A percentile compares a stretch with the other conserved stretches of the same genome.
Evolutionary conservation across 2,329 filamentous ascomycete species (phyloP).

Genomic region (Colletotrichum filicis): DNA sequence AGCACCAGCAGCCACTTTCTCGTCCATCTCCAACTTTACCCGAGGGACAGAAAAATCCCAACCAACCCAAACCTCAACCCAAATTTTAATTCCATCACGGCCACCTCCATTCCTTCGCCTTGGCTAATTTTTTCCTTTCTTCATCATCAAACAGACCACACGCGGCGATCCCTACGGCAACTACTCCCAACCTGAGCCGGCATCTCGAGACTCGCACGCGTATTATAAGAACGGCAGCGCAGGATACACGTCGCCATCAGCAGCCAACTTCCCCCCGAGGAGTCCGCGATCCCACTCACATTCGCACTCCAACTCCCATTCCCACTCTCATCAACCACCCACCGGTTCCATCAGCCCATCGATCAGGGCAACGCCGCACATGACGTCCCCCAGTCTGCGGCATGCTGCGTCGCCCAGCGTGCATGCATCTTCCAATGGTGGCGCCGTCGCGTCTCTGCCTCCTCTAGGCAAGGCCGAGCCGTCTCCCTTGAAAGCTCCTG

Average conservation of each 20-base stretch:
- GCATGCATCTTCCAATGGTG: constrained; percentile 54
- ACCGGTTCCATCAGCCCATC: constrained; percentile 57
- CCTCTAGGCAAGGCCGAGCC: constrained; percentile 51
- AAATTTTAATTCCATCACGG: constrained; percentile 27
- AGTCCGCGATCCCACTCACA: constrained; percentile 60
- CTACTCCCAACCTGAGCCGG: constrained; percentile 53
- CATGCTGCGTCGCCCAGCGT: constrained; percentile 53
- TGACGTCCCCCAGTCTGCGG: constrained; percentile 60
- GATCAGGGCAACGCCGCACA: constrained; percentile 48
- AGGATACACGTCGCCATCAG: constrained; percentile 60
- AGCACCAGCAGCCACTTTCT: background rate
- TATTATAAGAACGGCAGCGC: constrained; percentile 58
- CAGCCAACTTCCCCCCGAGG: constrained; percentile 56
- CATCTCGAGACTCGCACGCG: constrained; percentile 47
- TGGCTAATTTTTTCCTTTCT: constrained; percentile 34
- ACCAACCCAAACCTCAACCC: constrained; percentile 34
- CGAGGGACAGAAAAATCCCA: constrained; percentile 30
- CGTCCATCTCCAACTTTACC: constrained; percentile 31
- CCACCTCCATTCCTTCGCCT: constrained; percentile 14
- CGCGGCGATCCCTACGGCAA: constrained; percentile 62
- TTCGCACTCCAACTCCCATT: constrained; percentile 34
- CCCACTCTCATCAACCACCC: constrained; percentile 55
- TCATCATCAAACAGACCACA: constrained; percentile 48
- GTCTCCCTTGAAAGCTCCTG: constrained; percentile 52
- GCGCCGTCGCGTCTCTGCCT: constrained; percentile 45